Evolutionary conservation across 2,329 filamentous ascomycete species (phyloP), one percentile per base, ranked within the genome.

Genomic region (Monosporascus sp.): DNA sequence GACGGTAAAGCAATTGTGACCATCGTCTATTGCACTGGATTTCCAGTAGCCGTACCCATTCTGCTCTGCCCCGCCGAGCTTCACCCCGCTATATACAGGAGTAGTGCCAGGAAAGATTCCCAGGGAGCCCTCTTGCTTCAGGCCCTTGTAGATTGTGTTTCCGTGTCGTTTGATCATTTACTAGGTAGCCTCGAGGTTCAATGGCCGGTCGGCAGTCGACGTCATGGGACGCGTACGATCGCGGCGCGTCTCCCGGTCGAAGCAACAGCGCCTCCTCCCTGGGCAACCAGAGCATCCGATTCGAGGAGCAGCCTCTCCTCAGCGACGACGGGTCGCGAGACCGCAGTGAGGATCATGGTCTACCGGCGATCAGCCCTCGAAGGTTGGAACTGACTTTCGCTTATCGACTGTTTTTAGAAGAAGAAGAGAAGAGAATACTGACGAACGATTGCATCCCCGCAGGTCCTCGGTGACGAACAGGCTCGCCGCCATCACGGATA

Each of bases 401-500:
- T 51, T 48, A 38, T 53, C 31, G 48, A 20, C n/a, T 5, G 31
- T 14, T 35, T 14, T 14, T 11, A 35, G 31, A 5, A 35, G 11
- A 14, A 35, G 31, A 3, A 31, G 27, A 35, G 31, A 25, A 44
- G 20, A 44, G 14, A 15, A 11, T n/a, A 14, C 41, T 44, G 20
- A 55, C 55, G 59, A 51, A 59, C 47, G n/a, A n/a, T 49, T 35
- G 22, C n/a, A 25, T 44, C 47, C 18, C n/a, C 41, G 22, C 56
- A 84, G 82, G 55, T 82, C 81, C n/a, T 86, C 83, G 6, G 73
- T 82, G 39, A 79, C 78, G 35, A 75, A 80, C 57, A 77, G 78
- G 37, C 70, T 89, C 37, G 72, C 80, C 25, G 75, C 77, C 50
- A 67, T 87, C 51, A 77, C 80, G 60, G 85, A 96, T 55, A 86